Conservation (phyloP, 1,284 basidiomycete species). For the Microbotryum intermedium region DNA sequence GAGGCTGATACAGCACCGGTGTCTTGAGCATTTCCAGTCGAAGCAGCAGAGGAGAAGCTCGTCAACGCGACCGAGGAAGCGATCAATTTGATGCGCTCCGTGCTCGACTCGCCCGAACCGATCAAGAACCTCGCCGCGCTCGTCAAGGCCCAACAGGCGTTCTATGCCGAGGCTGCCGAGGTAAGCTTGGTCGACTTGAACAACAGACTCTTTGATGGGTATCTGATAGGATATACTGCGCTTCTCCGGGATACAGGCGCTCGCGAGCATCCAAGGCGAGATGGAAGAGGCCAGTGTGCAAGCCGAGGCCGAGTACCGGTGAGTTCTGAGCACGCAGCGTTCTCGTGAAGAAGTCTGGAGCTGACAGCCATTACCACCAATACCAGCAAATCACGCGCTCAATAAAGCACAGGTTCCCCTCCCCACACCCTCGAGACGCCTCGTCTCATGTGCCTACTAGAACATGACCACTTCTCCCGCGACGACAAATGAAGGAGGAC, state of each 20-base stretch:
- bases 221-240: constrained; percentile 3
- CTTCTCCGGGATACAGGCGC: constrained; percentile 4
- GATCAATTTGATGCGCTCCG: constrained; percentile 95
- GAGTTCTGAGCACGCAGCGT: constrained; percentile 7
- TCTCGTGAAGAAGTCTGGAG: too few relatives aligned
- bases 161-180: constrained; percentile 75
- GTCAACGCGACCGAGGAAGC: constrained; percentile 97
- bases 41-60: constrained; percentile 90
- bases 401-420: neutral
- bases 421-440: too few relatives aligned
- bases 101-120: constrained; percentile 87
- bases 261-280: constrained; percentile 62
- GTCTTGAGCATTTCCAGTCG: constrained; percentile 62
- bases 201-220: neutral
- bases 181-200: too few relatives aligned
- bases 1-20: too few relatives aligned
- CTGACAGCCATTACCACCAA: neutral
- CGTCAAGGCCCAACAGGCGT: constrained; percentile 80
- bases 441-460: too few relatives aligned
- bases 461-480: too few relatives aligned
- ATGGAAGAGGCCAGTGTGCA: constrained; percentile 81
- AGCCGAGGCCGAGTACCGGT: constrained; percentile 88
- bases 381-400: constrained; percentile 13
- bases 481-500: too few relatives aligned
- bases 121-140: constrained; percentile 87